phyloP scores from a whole-genome alignment of 805 yeast species.

The Yamadazyma tumulicola region DNA sequence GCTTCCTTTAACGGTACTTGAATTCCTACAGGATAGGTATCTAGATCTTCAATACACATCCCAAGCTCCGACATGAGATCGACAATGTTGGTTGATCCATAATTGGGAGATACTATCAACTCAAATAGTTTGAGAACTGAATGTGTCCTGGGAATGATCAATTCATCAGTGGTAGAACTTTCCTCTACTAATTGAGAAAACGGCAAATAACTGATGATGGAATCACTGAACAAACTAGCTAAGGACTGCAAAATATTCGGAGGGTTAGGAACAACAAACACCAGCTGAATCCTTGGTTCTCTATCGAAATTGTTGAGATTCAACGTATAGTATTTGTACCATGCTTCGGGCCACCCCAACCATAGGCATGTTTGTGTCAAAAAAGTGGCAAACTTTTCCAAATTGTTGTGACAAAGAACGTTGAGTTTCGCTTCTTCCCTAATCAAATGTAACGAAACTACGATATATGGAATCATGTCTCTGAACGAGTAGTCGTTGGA shows the following conservation, averaged over 20 bases:
- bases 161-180: constrained; percentile 51
- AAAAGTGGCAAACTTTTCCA: constrained; percentile 46
- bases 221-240: constrained; percentile 43
- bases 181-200: constrained; percentile 69
- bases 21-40: constrained; percentile 73
- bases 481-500: constrained; percentile 39
- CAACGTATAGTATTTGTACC: constrained; percentile 57
- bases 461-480: constrained; percentile 60
- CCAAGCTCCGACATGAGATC: constrained; percentile 58
- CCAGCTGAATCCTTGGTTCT: constrained; percentile 39
- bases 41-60: constrained; percentile 49
- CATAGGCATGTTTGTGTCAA: constrained; percentile 60
- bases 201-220: constrained; percentile 53
- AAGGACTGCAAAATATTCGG: constrained; percentile 59
- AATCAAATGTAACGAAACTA: constrained; percentile 67
- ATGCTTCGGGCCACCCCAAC: constrained; percentile 71
- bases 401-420: constrained; percentile 34
- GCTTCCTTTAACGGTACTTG: constrained; percentile 64
- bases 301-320: constrained; percentile 32
- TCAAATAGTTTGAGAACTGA: constrained; percentile 61
- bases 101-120: constrained; percentile 51
- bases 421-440: constrained; percentile 73
- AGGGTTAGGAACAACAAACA: constrained; percentile 48
- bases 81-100: constrained; percentile 51
- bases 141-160: constrained; percentile 65